A percentile compares a stretch with the other conserved stretches of the same genome.
Conservation (phyloP, 2,329 filamentous ascomycete species). For the Penicillium psychrosexuale region DNA sequence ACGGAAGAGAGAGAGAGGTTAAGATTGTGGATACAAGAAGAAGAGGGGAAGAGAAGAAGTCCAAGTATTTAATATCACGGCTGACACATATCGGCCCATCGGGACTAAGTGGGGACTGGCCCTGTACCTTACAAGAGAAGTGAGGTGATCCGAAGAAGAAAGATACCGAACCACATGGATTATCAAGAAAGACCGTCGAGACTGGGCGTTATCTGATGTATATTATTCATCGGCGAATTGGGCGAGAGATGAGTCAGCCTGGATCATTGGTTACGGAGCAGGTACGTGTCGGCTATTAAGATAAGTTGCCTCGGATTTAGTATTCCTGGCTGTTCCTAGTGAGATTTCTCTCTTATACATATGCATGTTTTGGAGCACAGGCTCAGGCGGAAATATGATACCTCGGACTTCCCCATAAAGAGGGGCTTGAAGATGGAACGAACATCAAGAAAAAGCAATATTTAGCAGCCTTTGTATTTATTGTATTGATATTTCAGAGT, state of each 20-base stretch:
- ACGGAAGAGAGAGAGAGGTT: not conserved
- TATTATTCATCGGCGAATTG: not conserved
- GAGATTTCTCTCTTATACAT: conserved; percentile 12
- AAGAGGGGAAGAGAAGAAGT: conserved; percentile 7
- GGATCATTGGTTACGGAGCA: not conserved
- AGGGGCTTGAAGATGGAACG: conserved; percentile 16
- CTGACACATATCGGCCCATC: conserved; percentile 29
- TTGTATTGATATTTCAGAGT: not conserved
- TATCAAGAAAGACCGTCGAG: conserved; percentile 37
- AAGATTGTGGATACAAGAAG: conserved; percentile 5
- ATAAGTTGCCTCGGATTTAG: not conserved
- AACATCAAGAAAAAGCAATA: conserved; percentile 20
- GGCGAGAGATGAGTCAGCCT: not conserved
- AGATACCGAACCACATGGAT: conserved; percentile 39
- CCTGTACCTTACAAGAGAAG: conserved; percentile 9
- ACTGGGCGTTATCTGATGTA: conserved; percentile 12
- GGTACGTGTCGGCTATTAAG: not conserved
- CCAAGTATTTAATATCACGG: conserved; percentile 18
- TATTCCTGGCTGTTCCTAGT: conserved; percentile 1
- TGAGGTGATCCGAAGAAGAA: conserved; percentile 37
- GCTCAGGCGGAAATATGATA: conserved; percentile 32
- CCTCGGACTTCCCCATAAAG: conserved; percentile 26
- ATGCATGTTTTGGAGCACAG: conserved; percentile 11
- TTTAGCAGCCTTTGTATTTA: not conserved
- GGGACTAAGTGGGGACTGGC: conserved; percentile 21